Evolutionary conservation across 2,329 filamentous ascomycete genomes (phyloP), one percentile per base, ranked within the genome.

Genomic region (Berkeleyomyces basicola): DNA sequence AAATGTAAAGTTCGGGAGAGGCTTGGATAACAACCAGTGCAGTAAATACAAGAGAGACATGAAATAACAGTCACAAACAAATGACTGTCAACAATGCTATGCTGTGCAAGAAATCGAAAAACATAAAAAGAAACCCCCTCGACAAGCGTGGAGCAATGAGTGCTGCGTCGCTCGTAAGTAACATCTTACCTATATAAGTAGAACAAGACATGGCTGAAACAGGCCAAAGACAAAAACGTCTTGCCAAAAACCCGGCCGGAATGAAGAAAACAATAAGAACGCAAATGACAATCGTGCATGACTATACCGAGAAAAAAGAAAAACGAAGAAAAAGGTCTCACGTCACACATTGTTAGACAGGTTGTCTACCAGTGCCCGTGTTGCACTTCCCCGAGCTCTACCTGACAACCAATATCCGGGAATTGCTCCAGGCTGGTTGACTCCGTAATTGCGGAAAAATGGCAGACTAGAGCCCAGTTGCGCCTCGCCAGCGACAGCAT

Each of bases 401-500:
- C 51, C 63, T 7, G 47, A 40, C 40, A 23, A n/a, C 63, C 60
- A 62, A 39, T 92, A 86, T 0, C 88, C 88, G 0, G 86, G 82
- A 51, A 93, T 85, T 0, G 82, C 78, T 0, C 88, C 88, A 1
- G 82, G 79, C 70, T 92, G 88, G 68, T 93, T 93, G 70, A 93
- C 89, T 0, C 88, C 88, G 1, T 87, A 81, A 3, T 80, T 73
- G 51, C 88, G 78, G 51, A 75, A 75, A 42, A 74, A 61, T 9
- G 74, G 72, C 62, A 71, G 51, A 36, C 51, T 55, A 16, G 51
- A 55, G 10, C 51, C 7, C 3, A 46, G 47, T 6, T 64, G 63
- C 16, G 43, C 33, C 10, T 61, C 49, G 16, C 46, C 36, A 3
- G 57, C 16, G 23, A 14, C 36, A 11, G 33, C 40, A 10, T 59